Evolutionary conservation across 257 asterid genomes (phyloP).

Genomic region (Rhazya stricta): DNA sequence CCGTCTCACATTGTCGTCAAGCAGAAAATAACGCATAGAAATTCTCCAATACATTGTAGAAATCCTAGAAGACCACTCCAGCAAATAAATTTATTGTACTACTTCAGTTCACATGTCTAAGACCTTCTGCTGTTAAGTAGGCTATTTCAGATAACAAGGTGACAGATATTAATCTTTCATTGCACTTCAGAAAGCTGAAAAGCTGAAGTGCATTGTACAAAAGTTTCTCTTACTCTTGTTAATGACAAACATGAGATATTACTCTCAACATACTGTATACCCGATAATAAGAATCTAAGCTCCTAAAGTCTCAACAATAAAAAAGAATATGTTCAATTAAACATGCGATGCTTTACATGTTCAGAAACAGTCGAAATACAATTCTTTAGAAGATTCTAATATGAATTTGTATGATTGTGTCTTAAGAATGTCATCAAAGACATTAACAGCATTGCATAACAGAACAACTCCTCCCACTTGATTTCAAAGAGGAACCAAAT

Average conservation of each 20-base stretch:
- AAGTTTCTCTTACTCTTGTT: too few relatives aligned
- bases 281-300: neutral
- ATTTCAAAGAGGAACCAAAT: neutral
- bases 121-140: neutral
- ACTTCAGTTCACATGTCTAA: neutral
- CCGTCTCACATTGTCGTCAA: neutral
- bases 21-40: neutral
- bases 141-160: neutral
- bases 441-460: neutral
- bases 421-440: too few relatives aligned
- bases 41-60: neutral
- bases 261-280: neutral
- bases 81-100: neutral
- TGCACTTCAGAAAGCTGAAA: too few relatives aligned
- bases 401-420: neutral
- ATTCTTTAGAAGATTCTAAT: neutral
- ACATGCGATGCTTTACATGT: neutral
- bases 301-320: neutral
- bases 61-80: neutral
- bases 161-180: neutral
- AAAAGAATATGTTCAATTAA: neutral
- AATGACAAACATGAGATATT: neutral
- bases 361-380: neutral
- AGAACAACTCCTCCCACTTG: neutral
- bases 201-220: neutral